phyloP scores from a whole-genome alignment of 805 yeast genomes.

The fission yeast (Schizosaccharomyces pombe) region DNA sequence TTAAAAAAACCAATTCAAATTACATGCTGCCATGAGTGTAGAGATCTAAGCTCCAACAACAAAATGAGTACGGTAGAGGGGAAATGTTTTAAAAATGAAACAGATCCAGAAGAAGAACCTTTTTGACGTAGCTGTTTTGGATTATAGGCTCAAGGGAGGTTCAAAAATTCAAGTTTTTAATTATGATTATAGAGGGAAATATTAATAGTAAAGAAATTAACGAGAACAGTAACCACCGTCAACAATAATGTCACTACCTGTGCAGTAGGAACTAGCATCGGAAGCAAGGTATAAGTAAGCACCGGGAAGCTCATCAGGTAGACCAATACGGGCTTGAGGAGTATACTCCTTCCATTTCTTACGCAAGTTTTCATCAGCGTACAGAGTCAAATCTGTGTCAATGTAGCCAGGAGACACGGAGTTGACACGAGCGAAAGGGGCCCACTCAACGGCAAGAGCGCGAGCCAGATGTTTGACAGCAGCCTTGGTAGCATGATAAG shows the following conservation, averaged over 20 bases:
- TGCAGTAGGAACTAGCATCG: constrained; percentile 56
- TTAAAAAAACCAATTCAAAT: too few relatives aligned
- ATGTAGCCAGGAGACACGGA: constrained; percentile 48
- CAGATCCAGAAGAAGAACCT: too few relatives aligned
- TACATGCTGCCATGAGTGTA: too few relatives aligned
- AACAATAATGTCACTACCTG: constrained; percentile 52
- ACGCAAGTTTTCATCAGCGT: constrained; percentile 17
- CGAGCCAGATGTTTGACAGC: constrained; percentile 43
- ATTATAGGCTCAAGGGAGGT: too few relatives aligned
- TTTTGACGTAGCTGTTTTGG: too few relatives aligned
- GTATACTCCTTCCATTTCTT: constrained; percentile 17
- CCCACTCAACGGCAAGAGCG: constrained; percentile 57
- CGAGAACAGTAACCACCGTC: constrained; percentile 31
- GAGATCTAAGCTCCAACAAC: too few relatives aligned
- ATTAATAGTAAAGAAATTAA: background rate
- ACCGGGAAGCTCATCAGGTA: constrained; percentile 52
- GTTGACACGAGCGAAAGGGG: constrained; percentile 41
- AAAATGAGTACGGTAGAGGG: too few relatives aligned
- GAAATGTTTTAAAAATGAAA: too few relatives aligned
- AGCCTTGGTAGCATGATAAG: constrained; percentile 53
- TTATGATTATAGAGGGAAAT: too few relatives aligned
- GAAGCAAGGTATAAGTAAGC: constrained; percentile 40
- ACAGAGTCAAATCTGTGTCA: constrained; percentile 25
- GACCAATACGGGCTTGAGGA: constrained; percentile 61
- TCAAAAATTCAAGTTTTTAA: too few relatives aligned